Percentiles rank a stretch among this genome's conserved stretches.
These are phyloP conservation scores for Aquanectria penicillioides DNA, from an alignment of 2,329 filamentous ascomycete genomes.

Conservation along the genomic window DNA sequence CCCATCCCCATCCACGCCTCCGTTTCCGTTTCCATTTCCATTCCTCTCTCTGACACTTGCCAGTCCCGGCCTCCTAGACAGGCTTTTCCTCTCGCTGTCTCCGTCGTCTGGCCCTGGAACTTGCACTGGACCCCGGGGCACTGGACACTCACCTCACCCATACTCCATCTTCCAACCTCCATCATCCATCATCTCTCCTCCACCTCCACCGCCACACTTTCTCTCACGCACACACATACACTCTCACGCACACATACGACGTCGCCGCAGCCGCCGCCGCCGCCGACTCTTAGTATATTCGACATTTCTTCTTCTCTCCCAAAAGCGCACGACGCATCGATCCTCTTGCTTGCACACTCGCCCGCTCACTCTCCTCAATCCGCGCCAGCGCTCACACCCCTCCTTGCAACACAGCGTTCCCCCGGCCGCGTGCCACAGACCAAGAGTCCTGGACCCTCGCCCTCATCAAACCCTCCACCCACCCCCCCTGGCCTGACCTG, in stretches of 20 bases:
- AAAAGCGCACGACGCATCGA: constrained; percentile 25
- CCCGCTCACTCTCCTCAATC: constrained; percentile 7
- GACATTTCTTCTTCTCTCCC: constrained; percentile 19
- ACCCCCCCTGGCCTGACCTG: constrained; percentile 34
- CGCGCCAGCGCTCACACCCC: constrained; percentile 26
- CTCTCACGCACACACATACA: constrained; percentile 11
- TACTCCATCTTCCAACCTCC: constrained; percentile 22
- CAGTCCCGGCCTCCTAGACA: constrained; percentile 8
- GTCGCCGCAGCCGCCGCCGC: constrained; percentile 3
- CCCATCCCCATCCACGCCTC: constrained; percentile 35
- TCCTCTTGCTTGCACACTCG: constrained; percentile 26
- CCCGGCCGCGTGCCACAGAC: constrained; percentile 33
- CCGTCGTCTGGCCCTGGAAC: constrained; percentile 27
- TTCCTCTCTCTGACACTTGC: constrained; percentile 28
- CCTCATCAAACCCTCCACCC: constrained; percentile 43
- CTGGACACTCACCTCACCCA: constrained; percentile 23
- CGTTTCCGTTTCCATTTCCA: constrained; percentile 33
- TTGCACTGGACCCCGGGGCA: constrained; percentile 1
- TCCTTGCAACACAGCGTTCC: constrained; percentile 35
- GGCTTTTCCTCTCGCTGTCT: constrained; percentile 29
- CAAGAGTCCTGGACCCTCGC: constrained; percentile 35
- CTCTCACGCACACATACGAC: not conserved
- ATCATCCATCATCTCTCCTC: constrained; percentile 16
- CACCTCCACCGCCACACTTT: constrained; percentile 22
- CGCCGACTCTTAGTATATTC: constrained; percentile 20